Base-by-base conservation (phyloP, 371 early-diverging fungal genomes). In the Smittium culicis region DNA sequence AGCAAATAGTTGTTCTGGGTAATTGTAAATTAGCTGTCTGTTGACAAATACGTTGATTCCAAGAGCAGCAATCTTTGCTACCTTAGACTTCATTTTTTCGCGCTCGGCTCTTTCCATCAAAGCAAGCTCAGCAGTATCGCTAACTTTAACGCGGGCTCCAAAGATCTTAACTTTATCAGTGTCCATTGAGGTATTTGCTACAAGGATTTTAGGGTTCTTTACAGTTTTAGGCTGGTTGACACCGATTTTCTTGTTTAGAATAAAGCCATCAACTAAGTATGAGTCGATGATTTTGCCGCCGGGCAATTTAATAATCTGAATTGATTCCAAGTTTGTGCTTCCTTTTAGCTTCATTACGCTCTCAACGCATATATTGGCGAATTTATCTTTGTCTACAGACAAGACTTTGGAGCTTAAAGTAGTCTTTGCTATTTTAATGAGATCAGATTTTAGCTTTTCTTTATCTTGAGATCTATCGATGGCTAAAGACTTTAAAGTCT, bases 1-100 rank as follows among this genome's bases (percentile, higher is more conserved):
- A 30, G 93, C 96, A 77, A 99, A 90, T 66, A 99, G 83, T 79
- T 98, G 97, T 79, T 96, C 96, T 64, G 99, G 99, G 91, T 93
- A 99, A 88, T 99, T 99, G 84, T 99, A 99, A 71, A 99, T 99
- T 45, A 99, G 83, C 82, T 99, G 99, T 72, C 99, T 91, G 86
- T 99, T 99, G 65, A 99, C 97, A 76, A 92, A 95, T 81, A 98
- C 92, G 85, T 99, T 98, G 81, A 98, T 95, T 16, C 94, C 95
- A 74, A 93, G 92, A 1, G 86, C 84, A 77, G 94, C 92, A 78
- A 99, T 99, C 82, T 91, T 93, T 33, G 96, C 96, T 35, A 99
- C 97, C 87, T 99, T 99, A 59, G 84, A 89, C 74, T 87, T 88
- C 99, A 99, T 99, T 86, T 97, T 98, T 68, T 96, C 90, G 61